phyloP scores from a whole-genome alignment of 2,329 filamentous ascomycete species.

The Penicillium janthinellum region DNA sequence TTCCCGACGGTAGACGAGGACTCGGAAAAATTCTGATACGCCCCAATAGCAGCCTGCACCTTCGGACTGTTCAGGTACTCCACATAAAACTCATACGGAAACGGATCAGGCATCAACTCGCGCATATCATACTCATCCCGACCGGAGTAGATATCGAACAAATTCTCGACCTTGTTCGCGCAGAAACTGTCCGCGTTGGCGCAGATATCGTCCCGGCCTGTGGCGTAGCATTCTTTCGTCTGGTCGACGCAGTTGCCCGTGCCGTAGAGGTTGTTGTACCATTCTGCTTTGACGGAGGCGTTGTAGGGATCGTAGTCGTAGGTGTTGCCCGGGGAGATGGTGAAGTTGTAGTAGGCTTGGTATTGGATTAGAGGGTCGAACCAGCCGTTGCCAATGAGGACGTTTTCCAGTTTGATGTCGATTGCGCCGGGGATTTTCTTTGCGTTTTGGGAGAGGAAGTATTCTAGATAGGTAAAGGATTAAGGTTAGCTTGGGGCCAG shows the following conservation, averaged over 20 bases:
- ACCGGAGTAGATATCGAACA: slow-evolving; percentile 55
- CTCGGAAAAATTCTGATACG: slow-evolving; percentile 54
- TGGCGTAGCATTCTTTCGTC: slow-evolving; percentile 57
- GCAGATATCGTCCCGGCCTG: slow-evolving; percentile 56
- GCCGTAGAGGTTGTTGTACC: slow-evolving; percentile 64
- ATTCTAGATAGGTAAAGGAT: slow-evolving; percentile 8
- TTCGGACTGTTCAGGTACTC: slow-evolving; percentile 54
- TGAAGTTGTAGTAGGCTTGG: slow-evolving; percentile 44
- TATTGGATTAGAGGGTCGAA: slow-evolving; percentile 44
- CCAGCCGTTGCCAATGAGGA: slow-evolving; percentile 45
- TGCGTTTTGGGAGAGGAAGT: slow-evolving; percentile 18
- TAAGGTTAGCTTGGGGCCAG: neutral
- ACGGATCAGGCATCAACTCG: slow-evolving; percentile 31
- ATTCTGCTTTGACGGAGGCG: slow-evolving; percentile 50
- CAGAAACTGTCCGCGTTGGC: slow-evolving; percentile 59
- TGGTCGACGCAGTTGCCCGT: slow-evolving; percentile 62
- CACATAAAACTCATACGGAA: slow-evolving; percentile 46
- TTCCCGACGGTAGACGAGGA: slow-evolving; percentile 41
- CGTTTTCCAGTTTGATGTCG: slow-evolving; percentile 31
- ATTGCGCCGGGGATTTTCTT: slow-evolving; percentile 17
- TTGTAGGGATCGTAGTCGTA: slow-evolving; percentile 43
- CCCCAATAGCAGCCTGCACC: slow-evolving; percentile 54
- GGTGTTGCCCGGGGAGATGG: slow-evolving; percentile 39
- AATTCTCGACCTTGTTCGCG: slow-evolving; percentile 53
- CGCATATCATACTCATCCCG: slow-evolving; percentile 57